Base-by-base conservation (phyloP, 768 basidiomycete species). In the Lanmaoa pseudosensibilis region DNA sequence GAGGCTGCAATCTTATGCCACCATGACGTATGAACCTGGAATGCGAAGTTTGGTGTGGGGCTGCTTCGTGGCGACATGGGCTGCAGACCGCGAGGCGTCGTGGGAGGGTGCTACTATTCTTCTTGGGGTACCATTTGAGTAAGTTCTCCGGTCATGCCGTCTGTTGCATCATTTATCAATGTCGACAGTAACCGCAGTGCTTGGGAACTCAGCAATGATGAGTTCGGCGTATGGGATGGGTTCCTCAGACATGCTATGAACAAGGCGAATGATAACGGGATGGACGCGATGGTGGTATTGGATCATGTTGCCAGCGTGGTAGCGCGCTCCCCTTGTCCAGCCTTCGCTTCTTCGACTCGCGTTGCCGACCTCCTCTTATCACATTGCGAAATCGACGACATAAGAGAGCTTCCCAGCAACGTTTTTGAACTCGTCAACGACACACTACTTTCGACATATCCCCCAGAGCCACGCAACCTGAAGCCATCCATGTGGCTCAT, bases 101-200 rank as follows among this genome's bases (percentile, higher is more conserved):
- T 89, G 83, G 84, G 83, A 86, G 56, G 78, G 79, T 15, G 78
- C 78, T 19, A 69, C 80, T 16, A 66, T 80, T 21, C 68, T 82
- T 18, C 74, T 90, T 23, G 78, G 78, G 30, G 75, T 83, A 49
- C 90, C 89, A 7, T 92, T 90, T 61, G 72, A 75, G 85, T 84
- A 66, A 68, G 81, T 78, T 21, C 51, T 50, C 47, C 63, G 56
- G n/a, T 48, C 5, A 32, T 54, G 5, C n/a, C 7, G 7, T 40
- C 9, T 46, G 27, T 46, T 46, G 25, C 38, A 48, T 34, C 60
- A 38, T 61, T 60, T 48, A 54, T 53, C 2, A 7, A 55, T 30
- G 37, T 44, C 37, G 25, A 54, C 57, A 79, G 80, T 30, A 74
- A 75, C 48, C 65, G 70, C 21, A 73, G 73, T 61, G 61, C 74